Evolutionary conservation across 305 asterid genomes (phyloP).

Genomic region (Solanum hybrid): DNA sequence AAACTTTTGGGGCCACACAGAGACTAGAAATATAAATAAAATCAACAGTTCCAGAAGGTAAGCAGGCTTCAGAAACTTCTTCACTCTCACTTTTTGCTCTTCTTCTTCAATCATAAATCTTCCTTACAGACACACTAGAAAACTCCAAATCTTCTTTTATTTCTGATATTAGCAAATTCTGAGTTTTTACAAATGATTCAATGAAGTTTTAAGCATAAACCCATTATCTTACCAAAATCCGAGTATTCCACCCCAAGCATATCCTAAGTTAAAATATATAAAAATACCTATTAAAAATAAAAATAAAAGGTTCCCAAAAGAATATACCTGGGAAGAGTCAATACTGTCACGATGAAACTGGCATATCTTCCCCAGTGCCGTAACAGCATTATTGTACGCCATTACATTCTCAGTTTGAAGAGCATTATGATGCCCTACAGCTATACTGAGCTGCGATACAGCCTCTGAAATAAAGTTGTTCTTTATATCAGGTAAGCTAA

Average conservation of each 20-base stretch:
- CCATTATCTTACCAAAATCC: not conserved
- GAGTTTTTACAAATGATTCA: not conserved
- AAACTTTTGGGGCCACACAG: not conserved
- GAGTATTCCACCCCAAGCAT: not conserved
- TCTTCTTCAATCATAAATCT: not conserved
- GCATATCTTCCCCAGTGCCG: slow-evolving; percentile 13
- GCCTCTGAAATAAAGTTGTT: slow-evolving; percentile 5
- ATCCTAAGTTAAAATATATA: not conserved
- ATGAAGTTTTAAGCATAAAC: not conserved
- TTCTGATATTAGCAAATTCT: not conserved
- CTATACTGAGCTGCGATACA: slow-evolving; percentile 4
- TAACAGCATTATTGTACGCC: slow-evolving; percentile 15
- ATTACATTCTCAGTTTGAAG: slow-evolving; percentile 5
- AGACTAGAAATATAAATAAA: not conserved
- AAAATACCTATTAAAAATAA: not conserved
- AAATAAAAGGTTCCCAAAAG: not conserved
- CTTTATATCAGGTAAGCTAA: not conserved
- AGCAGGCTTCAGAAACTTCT: not conserved
- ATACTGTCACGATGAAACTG: slow-evolving; percentile 14
- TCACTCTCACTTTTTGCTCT: not conserved
- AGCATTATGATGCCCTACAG: not conserved
- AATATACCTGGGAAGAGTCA: slow-evolving; percentile 9
- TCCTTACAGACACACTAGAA: not conserved
- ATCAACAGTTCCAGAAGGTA: not conserved
- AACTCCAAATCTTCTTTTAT: not conserved